phyloP scores from a whole-genome alignment of 1,284 basidiomycete genomes.

The Leccinum variabile region DNA sequence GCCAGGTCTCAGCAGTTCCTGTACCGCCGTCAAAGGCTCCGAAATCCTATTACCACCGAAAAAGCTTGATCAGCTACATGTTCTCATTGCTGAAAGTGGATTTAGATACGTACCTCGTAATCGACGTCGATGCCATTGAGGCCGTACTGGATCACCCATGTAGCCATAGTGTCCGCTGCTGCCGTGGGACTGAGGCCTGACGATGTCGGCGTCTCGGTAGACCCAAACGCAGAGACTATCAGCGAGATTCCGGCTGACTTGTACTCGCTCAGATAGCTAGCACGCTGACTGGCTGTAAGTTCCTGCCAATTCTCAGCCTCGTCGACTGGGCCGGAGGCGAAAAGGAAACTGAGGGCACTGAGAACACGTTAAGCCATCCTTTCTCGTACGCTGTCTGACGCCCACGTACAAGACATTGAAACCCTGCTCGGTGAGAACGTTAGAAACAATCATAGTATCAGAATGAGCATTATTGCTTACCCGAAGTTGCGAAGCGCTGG shows the following conservation, averaged over 20 bases:
- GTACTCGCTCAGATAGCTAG: slow-evolving; percentile 49
- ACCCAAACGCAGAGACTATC: slow-evolving; percentile 58
- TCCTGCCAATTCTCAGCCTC: slow-evolving; percentile 45
- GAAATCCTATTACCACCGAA: slow-evolving; percentile 41
- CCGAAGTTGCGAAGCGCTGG: slow-evolving; percentile 41
- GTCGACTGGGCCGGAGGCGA: slow-evolving; percentile 51
- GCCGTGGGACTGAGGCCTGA: slow-evolving; percentile 39
- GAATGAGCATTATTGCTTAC: slow-evolving; percentile 29
- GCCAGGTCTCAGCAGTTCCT: slow-evolving; percentile 43
- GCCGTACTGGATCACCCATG: slow-evolving; percentile 49
- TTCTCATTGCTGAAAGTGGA: not conserved
- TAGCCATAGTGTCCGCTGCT: slow-evolving; percentile 48
- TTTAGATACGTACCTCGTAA: slow-evolving; percentile 42
- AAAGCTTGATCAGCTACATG: not conserved
- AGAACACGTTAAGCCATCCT: not conserved
- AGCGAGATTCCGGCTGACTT: slow-evolving; percentile 56
- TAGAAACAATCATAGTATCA: slow-evolving; percentile 1
- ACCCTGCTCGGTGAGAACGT: slow-evolving; percentile 28
- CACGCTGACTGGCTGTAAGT: slow-evolving; percentile 44
- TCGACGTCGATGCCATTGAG: slow-evolving; percentile 61
- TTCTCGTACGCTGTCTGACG: not conserved
- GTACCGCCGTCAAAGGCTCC: slow-evolving; percentile 43
- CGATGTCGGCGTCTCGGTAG: slow-evolving; percentile 44
- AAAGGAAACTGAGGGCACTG: slow-evolving; percentile 52
- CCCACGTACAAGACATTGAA: slow-evolving; percentile 43